A percentile compares a stretch with the other conserved stretches of the same genome.
Conservation (phyloP, 164 flowering plant genomes). For the Macadamia tetraphylla region DNA sequence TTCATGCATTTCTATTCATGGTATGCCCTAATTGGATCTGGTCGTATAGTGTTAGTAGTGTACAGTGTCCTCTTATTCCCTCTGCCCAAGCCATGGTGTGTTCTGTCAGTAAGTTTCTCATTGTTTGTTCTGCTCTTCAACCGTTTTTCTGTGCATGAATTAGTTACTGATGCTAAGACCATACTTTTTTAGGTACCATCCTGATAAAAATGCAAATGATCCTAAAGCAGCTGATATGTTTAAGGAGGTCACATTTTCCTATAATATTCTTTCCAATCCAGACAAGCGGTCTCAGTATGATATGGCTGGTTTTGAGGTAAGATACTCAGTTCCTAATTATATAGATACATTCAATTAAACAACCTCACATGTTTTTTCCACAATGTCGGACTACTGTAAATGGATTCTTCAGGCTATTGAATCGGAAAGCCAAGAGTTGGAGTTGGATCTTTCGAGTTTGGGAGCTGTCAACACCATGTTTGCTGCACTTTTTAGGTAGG, state of each 20-base stretch:
- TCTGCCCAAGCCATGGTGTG: no score
- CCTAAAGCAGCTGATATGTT: slow-evolving; percentile 90
- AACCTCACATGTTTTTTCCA: no score
- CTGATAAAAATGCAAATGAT: slow-evolving; percentile 98
- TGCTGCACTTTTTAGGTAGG: slow-evolving; percentile 91
- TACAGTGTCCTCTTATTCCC: not conserved
- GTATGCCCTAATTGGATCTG: no score
- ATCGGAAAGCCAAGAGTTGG: slow-evolving; percentile 79
- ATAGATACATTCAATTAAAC: no score
- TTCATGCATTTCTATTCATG: no score
- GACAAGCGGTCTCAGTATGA: slow-evolving; percentile 88
- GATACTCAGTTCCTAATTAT: not conserved
- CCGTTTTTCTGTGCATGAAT: not conserved
- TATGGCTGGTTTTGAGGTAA: slow-evolving; percentile 89
- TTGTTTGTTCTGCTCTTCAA: not conserved
- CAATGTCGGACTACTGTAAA: not conserved
- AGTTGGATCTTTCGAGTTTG: slow-evolving; percentile 93
- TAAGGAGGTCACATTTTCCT: slow-evolving; percentile 87
- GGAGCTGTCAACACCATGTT: slow-evolving; percentile 95
- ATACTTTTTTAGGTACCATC: slow-evolving; percentile 68
- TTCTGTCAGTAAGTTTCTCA: not conserved
- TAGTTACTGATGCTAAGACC: not conserved
- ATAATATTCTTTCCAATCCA: slow-evolving; percentile 80
- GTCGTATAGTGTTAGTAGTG: no score
- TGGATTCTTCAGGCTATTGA: slow-evolving; percentile 67